Evolutionary conservation across 768 basidiomycete genomes (phyloP).

Genomic region (Boletus insuetus): DNA sequence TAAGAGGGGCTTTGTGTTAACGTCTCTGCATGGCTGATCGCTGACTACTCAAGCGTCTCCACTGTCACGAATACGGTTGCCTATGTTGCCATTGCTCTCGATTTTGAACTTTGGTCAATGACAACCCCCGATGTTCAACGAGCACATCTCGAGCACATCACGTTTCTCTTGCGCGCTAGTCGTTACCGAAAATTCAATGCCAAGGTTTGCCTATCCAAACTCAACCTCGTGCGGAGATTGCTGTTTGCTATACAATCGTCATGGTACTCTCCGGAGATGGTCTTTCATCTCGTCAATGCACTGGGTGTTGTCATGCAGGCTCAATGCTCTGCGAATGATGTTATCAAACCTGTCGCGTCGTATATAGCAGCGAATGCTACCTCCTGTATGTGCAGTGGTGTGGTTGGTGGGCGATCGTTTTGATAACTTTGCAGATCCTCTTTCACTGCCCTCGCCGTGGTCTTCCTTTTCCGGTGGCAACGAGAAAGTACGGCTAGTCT

Average conservation of each 20-base stretch:
- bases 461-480: constrained; percentile 13
- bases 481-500: constrained; percentile 65
- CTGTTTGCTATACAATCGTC: constrained; percentile 81
- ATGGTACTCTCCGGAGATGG: constrained; percentile 59
- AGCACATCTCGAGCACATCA: constrained; percentile 79
- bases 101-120: constrained; percentile 87
- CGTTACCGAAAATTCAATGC: constrained; percentile 76
- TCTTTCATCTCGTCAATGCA: constrained; percentile 53
- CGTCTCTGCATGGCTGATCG: neutral
- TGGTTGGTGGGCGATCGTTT: neutral
- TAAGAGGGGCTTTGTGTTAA: constrained; percentile 34
- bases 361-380: constrained; percentile 82
- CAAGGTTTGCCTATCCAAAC: constrained; percentile 67
- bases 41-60: constrained; percentile 55
- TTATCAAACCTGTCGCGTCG: constrained; percentile 82
- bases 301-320: constrained; percentile 60
- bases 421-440: neutral
- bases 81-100: constrained; percentile 80
- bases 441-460: constrained; percentile 8
- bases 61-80: constrained; percentile 80
- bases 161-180: constrained; percentile 67
- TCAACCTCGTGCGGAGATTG: constrained; percentile 68
- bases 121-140: constrained; percentile 71
- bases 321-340: constrained; percentile 68
- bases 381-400: constrained; percentile 43